These are phyloP conservation scores for Hanseniaspora occidentalis DNA, from an alignment of 805 yeast genomes.

Conservation along the genomic window DNA sequence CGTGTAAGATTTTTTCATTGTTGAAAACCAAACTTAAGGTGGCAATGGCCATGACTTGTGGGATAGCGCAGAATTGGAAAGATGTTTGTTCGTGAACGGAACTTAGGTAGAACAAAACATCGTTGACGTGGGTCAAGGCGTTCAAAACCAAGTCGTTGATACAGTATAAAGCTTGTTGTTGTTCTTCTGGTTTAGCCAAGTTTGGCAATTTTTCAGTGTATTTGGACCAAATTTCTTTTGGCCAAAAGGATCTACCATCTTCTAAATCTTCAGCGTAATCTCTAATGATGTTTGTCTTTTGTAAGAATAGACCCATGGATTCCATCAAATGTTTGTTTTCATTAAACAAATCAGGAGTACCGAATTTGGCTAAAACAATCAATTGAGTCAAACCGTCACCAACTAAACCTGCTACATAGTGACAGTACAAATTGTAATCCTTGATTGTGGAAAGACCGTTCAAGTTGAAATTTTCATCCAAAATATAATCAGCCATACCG, in stretches of 20 bases:
- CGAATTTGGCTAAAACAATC: conserved; percentile 64
- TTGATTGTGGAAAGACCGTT: conserved; percentile 66
- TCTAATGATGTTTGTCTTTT: conserved; percentile 90
- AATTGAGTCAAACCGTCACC: conserved; percentile 90
- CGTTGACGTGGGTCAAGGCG: conserved; percentile 66
- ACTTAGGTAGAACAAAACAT: conserved; percentile 63
- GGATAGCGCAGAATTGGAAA: conserved; percentile 91
- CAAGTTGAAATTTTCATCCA: conserved; percentile 62
- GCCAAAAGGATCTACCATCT: conserved; percentile 95
- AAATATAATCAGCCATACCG: conserved; percentile 93
- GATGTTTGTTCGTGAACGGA: conserved; percentile 67
- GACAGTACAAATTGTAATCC: conserved; percentile 87
- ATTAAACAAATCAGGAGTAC: conserved; percentile 35
- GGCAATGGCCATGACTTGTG: conserved; percentile 98
- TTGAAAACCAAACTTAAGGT: conserved; percentile 77
- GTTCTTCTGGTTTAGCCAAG: conserved; percentile 38
- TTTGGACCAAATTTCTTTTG: conserved; percentile 82
- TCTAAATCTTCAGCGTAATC: conserved; percentile 86
- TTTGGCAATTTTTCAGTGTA: conserved; percentile 55
- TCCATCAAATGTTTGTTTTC: conserved; percentile 49
- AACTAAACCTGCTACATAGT: conserved; percentile 94
- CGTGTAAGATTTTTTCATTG: conserved; percentile 58
- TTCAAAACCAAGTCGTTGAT: conserved; percentile 70
- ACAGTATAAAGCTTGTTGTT: conserved; percentile 54
- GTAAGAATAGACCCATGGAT: conserved; percentile 91